Evolutionary conservation across 2,329 filamentous ascomycete genomes (phyloP).

Genomic region (Penicillium sp.): DNA sequence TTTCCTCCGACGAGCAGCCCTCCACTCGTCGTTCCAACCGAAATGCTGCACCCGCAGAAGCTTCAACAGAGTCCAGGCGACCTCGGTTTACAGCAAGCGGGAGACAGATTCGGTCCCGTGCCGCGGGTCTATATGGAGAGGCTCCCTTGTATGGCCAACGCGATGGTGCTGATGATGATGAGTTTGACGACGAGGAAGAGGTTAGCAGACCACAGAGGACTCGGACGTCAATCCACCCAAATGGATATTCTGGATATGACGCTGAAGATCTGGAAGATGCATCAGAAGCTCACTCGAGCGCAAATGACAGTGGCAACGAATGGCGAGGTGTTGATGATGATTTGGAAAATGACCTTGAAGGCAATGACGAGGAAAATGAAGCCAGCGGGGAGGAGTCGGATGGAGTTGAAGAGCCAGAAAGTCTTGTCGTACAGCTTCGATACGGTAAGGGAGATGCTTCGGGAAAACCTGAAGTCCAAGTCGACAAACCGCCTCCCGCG

Average conservation of each 20-base stretch:
- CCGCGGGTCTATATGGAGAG: slow-evolving; percentile 59
- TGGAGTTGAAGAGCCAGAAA: slow-evolving; percentile 55
- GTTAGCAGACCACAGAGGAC: slow-evolving; percentile 43
- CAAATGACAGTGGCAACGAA: slow-evolving; percentile 63
- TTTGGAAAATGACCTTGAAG: slow-evolving; percentile 68
- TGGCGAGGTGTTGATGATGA: slow-evolving; percentile 77
- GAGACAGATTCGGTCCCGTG: slow-evolving; percentile 67
- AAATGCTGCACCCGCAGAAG: slow-evolving; percentile 68
- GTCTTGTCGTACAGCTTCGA: slow-evolving; percentile 73
- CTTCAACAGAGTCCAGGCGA: slow-evolving; percentile 68
- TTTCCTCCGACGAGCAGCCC: slow-evolving; percentile 62
- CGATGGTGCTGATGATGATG: slow-evolving; percentile 42
- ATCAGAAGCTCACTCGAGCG: slow-evolving; percentile 59
- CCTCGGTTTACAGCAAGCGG: slow-evolving; percentile 79
- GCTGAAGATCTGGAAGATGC: slow-evolving; percentile 67
- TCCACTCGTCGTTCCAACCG: slow-evolving; percentile 67
- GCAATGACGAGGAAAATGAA: slow-evolving; percentile 46
- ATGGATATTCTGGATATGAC: slow-evolving; percentile 56
- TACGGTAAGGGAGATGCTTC: slow-evolving; percentile 39
- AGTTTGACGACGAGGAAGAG: slow-evolving; percentile 42
- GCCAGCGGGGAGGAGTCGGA: slow-evolving; percentile 50
- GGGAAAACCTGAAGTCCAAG: slow-evolving; percentile 17
- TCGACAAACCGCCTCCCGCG: slow-evolving; percentile 22
- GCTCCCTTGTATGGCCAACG: slow-evolving; percentile 58
- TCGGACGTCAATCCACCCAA: slow-evolving; percentile 29